Evolutionary conservation across 768 basidiomycete species (phyloP).

Genomic region (Amanita thiersii): DNA sequence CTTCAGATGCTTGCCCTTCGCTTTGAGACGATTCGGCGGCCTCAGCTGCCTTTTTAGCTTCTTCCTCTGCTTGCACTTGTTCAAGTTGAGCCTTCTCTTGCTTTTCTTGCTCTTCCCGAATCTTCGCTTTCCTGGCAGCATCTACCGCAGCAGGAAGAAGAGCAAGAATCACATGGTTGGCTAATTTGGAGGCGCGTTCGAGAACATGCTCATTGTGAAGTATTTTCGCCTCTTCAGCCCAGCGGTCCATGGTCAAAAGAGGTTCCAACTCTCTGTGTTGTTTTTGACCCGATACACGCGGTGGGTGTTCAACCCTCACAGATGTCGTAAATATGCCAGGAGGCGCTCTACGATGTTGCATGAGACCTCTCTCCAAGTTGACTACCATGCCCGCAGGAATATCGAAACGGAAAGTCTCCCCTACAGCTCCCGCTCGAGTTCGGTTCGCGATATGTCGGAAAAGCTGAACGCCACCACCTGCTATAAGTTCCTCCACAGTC

Average conservation of each 20-base stretch:
- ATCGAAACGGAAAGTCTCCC: slow-evolving; percentile 72
- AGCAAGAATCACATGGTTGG: slow-evolving; percentile 63
- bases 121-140: slow-evolving; percentile 47
- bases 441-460: slow-evolving; percentile 76
- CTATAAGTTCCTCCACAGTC: slow-evolving; percentile 76
- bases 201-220: slow-evolving; percentile 67
- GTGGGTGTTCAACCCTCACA: slow-evolving; percentile 55
- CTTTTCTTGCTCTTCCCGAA: slow-evolving; percentile 47
- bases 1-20: slow-evolving; percentile 3
- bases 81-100: slow-evolving; percentile 37
- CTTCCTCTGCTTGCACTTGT: slow-evolving; percentile 27
- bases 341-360: slow-evolving; percentile 40
- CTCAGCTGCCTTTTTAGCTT: slow-evolving; percentile 26
- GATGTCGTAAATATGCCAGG: slow-evolving; percentile 42
- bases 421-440: slow-evolving; percentile 39
- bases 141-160: slow-evolving; percentile 77
- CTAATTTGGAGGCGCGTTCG: slow-evolving; percentile 58
- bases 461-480: slow-evolving; percentile 73
- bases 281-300: slow-evolving; percentile 27
- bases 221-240: slow-evolving; percentile 84
- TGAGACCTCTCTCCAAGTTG: slow-evolving; percentile 47
- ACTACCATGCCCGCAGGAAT: slow-evolving; percentile 59
- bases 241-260: slow-evolving; percentile 74
- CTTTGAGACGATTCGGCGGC: slow-evolving; percentile 21
- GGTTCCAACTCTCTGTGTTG: slow-evolving; percentile 69